Conservation (phyloP, 768 basidiomycete species). For the Lentinula sp. region DNA sequence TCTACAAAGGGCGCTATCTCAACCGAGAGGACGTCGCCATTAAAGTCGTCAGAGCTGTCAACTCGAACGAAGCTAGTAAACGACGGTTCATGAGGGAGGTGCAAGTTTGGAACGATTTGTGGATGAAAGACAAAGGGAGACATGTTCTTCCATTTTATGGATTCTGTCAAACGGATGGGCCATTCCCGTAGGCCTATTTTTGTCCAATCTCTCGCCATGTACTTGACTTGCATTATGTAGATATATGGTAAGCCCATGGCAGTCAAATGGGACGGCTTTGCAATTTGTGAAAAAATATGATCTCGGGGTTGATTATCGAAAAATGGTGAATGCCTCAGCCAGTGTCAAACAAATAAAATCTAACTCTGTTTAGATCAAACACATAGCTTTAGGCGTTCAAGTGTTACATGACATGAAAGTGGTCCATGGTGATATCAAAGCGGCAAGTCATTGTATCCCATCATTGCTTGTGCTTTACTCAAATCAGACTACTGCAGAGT, state of each 20-base stretch:
- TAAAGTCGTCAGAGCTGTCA: constrained; percentile 48
- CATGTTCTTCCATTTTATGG: constrained; percentile 56
- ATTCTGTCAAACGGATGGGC: constrained; percentile 49
- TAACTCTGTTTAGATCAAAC: constrained; percentile 28
- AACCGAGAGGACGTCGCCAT: constrained; percentile 50
- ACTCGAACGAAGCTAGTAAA: constrained; percentile 37
- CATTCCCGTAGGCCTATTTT: constrained; percentile 38
- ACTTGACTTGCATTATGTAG: constrained; percentile 18
- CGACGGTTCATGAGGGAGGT: constrained; percentile 49
- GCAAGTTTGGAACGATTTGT: constrained; percentile 47
- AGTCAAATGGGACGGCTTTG: constrained; percentile 42
- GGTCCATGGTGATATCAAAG: constrained; percentile 26
- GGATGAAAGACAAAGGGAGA: constrained; percentile 43
- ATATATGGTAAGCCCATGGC: constrained; percentile 57
- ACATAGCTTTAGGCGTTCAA: constrained; percentile 38
- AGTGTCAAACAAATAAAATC: background rate
- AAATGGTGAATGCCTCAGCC: constrained; percentile 25
- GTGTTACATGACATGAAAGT: constrained; percentile 45
- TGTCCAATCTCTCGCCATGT: background rate
- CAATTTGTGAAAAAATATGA: constrained; percentile 38
- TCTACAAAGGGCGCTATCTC: constrained; percentile 49
- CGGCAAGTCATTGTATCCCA: constrained; percentile 23
- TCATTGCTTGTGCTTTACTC: background rate
- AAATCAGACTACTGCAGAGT: constrained; percentile 21
- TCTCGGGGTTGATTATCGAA: constrained; percentile 30